Conservation (phyloP, 768 basidiomycete genomes). For the Podaxis carcinomalis region DNA sequence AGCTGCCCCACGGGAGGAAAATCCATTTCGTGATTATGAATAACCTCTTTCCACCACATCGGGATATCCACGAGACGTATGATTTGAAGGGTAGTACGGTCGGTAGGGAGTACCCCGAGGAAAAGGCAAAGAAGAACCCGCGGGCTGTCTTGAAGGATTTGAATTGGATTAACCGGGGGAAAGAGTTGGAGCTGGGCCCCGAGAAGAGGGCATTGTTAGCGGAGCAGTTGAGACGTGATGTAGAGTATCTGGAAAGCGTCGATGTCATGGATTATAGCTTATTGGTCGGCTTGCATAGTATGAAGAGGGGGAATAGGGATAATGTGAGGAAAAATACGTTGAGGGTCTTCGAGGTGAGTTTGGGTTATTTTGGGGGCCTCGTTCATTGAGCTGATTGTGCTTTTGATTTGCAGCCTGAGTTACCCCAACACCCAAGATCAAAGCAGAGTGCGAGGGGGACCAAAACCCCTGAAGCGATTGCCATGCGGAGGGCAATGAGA, state of each 20-base stretch:
- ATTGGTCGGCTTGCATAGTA: conserved; percentile 90
- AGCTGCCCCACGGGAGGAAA: conserved; percentile 88
- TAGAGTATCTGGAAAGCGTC: conserved; percentile 76
- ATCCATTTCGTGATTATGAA: conserved; percentile 99
- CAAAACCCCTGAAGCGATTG: conserved; percentile 69
- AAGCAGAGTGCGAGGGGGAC: conserved; percentile 58
- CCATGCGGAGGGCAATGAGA: conserved; percentile 83
- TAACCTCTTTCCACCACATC: conserved; percentile 96
- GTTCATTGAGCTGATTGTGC: conserved; percentile 1
- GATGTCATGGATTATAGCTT: conserved; percentile 97
- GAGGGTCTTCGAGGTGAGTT: conserved; percentile 82
- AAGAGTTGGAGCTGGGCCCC: conserved; percentile 86
- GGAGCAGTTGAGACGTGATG: conserved; percentile 87
- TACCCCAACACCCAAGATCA: conserved; percentile 55
- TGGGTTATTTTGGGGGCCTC: neutral
- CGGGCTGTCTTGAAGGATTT: conserved; percentile 92
- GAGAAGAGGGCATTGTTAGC: conserved; percentile 89
- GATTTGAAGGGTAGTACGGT: conserved; percentile 95
- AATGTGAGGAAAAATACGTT: conserved; percentile 88
- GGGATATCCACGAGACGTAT: conserved; percentile 96
- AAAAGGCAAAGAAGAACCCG: conserved; percentile 73
- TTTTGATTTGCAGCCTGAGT: conserved; percentile 50
- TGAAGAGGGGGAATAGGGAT: conserved; percentile 87
- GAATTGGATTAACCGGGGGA: conserved; percentile 87
- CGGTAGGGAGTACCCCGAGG: conserved; percentile 84